Base-by-base conservation (phyloP, 345 rosid genomes). In the Dovyalis caffra region DNA sequence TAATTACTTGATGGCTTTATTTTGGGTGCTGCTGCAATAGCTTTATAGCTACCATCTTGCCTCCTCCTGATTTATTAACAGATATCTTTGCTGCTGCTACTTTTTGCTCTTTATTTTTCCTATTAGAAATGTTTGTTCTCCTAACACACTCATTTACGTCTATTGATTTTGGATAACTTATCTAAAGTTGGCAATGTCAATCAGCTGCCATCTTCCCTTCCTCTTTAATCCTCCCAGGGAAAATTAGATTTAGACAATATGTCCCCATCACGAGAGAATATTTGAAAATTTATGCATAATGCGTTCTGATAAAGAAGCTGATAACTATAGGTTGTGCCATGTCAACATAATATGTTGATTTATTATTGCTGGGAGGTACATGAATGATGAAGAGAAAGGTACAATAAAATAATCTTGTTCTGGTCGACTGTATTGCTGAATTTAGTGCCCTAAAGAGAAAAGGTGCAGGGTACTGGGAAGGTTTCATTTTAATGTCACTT, bases 21-120 rank as follows among this genome's bases (percentile, higher is more conserved):
- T 12, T 32, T 26, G 25, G 53, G 7, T 40, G 29, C 57, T 70
- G n/a, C 49, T 7, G 38, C 9, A 51, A 4, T 72, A 8, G 68
- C 75, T 79, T 71, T 68, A 38, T 43, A 33, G 49, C 26, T 75
- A 38, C 56, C 38, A 32, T 16, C 25, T 23, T 65, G 71, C 47
- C 58, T 10, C 57, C 70, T 43, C 26, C 61, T 61, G 34, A 20
- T 68, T 34, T 33, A 10, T 20, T 25, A 66, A 29, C 63, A 35
- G 33, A 21, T 66, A 23, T 35, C 28, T 16, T 14, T 34, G 28
- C 32, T 21, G 58, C 38, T 57, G 23, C 37, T 1, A 11, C 28
- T 25, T n/a, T 12, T 14, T 35, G 15, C 76, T 45, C 49, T 26
- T 18, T 25, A 5, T 45, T 18, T 10, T 62, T 23, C 10, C 51